Percentiles rank a stretch among this genome's conserved stretches.
These are phyloP conservation scores for Ogataea methylovora DNA, from an alignment of 805 yeast genomes.

Conservation along the genomic window DNA sequence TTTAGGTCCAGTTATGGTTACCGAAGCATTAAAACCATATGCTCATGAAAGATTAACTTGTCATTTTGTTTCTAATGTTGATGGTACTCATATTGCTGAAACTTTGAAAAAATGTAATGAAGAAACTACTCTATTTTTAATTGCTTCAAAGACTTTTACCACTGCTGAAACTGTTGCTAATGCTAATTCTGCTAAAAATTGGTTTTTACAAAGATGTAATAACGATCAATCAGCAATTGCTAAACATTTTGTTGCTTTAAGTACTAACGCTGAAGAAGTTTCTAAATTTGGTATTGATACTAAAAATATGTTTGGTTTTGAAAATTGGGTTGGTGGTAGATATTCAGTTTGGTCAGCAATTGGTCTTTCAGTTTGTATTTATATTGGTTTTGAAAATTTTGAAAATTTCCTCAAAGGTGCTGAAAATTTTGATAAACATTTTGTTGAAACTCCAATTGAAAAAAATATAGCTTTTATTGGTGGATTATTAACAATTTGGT, in stretches of 20 bases:
- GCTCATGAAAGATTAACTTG: constrained; percentile 64
- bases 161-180: constrained; percentile 97
- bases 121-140: constrained; percentile 86
- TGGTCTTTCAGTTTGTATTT: constrained; percentile 91
- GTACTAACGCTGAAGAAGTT: constrained; percentile 89
- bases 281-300: constrained; percentile 95
- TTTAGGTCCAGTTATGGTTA: constrained; percentile 98
- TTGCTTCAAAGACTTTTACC: constrained; percentile 97
- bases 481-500: constrained; percentile 94
- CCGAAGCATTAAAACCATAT: constrained; percentile 94
- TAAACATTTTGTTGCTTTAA: constrained; percentile 94
- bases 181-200: constrained; percentile 88
- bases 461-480: constrained; percentile 90
- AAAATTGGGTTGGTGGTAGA: constrained; percentile 99
- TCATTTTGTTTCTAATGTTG: constrained; percentile 96
- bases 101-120: constrained; percentile 69
- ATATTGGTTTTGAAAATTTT: constrained; percentile 93
- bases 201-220: constrained; percentile 74
- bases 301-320: constrained; percentile 97
- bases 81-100: constrained; percentile 96
- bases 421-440: constrained; percentile 93
- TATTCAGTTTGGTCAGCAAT: constrained; percentile 99
- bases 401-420: constrained; percentile 93
- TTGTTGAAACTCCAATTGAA: constrained; percentile 74
- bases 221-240: constrained; percentile 70